phyloP scores from a whole-genome alignment of 768 basidiomycete species.

The Russula foetens region DNA sequence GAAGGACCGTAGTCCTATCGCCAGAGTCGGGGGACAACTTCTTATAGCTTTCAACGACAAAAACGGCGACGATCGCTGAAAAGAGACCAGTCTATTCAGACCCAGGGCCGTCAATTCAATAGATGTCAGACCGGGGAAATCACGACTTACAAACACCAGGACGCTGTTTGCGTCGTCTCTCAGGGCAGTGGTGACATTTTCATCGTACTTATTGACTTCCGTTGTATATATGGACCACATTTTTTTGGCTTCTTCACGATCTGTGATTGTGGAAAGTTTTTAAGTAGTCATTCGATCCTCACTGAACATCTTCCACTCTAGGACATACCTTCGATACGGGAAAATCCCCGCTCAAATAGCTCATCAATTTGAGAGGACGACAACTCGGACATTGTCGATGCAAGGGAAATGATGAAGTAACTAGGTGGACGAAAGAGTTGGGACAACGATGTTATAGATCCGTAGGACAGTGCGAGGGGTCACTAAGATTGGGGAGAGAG shows the following conservation, averaged over 20 bases:
- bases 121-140: too few species aligned
- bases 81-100: slow-evolving; percentile 25
- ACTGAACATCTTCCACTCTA: too few species aligned
- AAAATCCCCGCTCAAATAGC: neutral
- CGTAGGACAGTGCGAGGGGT: too few species aligned
- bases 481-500: too few species aligned
- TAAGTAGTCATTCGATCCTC: neutral
- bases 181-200: neutral
- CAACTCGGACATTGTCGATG: neutral
- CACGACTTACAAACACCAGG: slow-evolving; percentile 13
- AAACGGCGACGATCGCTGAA: slow-evolving; percentile 19
- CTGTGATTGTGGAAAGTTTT: neutral
- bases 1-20: neutral
- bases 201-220: slow-evolving; percentile 4
- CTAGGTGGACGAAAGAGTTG: too few species aligned
- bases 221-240: slow-evolving; percentile 10
- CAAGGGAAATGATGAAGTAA: too few species aligned
- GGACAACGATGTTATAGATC: too few species aligned
- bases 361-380: neutral
- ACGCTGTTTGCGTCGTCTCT: slow-evolving; percentile 7
- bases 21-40: slow-evolving; percentile 12
- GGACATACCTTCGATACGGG: neutral
- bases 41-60: slow-evolving; percentile 20
- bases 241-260: neutral
- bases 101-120: neutral